Conservation (phyloP, 1,139 yeast species). For the Kodamaea derodonti region DNA sequence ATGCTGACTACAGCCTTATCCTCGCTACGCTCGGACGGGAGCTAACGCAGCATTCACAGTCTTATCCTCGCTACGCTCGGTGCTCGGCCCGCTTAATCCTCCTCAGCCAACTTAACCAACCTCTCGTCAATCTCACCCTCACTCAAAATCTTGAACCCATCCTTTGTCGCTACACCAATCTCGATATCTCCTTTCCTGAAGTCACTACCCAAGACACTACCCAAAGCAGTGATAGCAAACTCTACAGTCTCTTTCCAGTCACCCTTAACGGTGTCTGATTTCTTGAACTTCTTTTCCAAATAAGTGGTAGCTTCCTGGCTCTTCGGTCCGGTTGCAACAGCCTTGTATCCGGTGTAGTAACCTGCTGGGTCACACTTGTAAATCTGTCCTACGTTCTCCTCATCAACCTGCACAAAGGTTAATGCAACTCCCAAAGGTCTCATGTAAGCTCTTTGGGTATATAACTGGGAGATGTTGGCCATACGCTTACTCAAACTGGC, state of each 20-base stretch:
- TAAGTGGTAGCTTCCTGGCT: slow-evolving; percentile 93
- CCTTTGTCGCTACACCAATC: slow-evolving; percentile 78
- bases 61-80: neutral
- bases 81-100: slow-evolving; percentile 56
- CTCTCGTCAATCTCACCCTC: slow-evolving; percentile 93
- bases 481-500: slow-evolving; percentile 90
- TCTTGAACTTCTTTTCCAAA: slow-evolving; percentile 88
- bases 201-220: slow-evolving; percentile 86
- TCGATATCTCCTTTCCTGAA: slow-evolving; percentile 91
- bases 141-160: slow-evolving; percentile 66
- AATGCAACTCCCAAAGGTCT: slow-evolving; percentile 93
- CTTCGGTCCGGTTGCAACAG: slow-evolving; percentile 94
- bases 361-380: slow-evolving; percentile 98
- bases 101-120: slow-evolving; percentile 90
- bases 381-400: slow-evolving; percentile 80
- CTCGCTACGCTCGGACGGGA: neutral
- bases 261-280: slow-evolving; percentile 67
- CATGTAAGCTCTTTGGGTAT: slow-evolving; percentile 99
- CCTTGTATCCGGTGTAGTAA: slow-evolving; percentile 85
- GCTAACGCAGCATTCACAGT: too few relatives aligned
- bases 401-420: slow-evolving; percentile 65
- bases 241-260: slow-evolving; percentile 90
- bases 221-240: slow-evolving; percentile 79
- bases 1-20: too few relatives aligned
- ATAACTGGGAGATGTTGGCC: slow-evolving; percentile 92